Percentiles rank a stretch among this genome's conserved stretches.
Conservation (phyloP, 169 alveolate genomes). For the Babesia bovis region DNA sequence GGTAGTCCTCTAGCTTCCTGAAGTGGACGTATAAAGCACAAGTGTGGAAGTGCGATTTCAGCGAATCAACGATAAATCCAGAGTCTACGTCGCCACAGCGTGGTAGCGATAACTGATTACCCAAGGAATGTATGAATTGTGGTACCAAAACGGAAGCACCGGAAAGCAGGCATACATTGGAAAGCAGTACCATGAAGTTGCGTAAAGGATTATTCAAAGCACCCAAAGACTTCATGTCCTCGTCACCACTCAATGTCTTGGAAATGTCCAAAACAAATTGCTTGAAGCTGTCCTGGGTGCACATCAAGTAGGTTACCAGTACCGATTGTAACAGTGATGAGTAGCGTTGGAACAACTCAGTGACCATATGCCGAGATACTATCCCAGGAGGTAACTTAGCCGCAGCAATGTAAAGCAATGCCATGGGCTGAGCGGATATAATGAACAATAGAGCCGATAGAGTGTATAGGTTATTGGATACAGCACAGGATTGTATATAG, state of each 20-base stretch:
- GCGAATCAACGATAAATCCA: not conserved
- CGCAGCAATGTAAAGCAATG: not conserved
- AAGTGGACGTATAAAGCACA: constrained; percentile 15
- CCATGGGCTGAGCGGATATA: constrained; percentile 16
- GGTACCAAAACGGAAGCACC: constrained; percentile 24
- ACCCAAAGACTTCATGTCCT: constrained; percentile 13
- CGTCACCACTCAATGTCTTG: constrained; percentile 6
- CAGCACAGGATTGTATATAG: constrained; percentile 1
- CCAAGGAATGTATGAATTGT: constrained; percentile 25
- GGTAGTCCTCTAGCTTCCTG: constrained; percentile 49
- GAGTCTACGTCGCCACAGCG: not conserved
- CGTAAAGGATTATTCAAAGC: not conserved
- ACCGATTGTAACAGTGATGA: constrained; percentile 20
- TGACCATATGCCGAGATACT: not conserved
- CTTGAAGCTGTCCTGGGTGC: constrained; percentile 40
- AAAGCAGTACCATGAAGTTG: constrained; percentile 37
- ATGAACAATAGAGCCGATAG: constrained; percentile 11
- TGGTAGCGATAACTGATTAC: not conserved
- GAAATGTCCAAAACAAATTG: constrained; percentile 39
- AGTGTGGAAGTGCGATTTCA: constrained; percentile 29
- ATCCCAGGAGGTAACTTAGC: not conserved
- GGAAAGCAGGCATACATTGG: constrained; percentile 36
- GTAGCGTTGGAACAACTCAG: constrained; percentile 12
- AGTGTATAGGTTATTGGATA: constrained; percentile 18
- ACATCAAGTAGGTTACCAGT: constrained; percentile 26